These are phyloP conservation scores for Antrodiella citrinella DNA, from an alignment of 768 basidiomycete species.

Conservation along the genomic window DNA sequence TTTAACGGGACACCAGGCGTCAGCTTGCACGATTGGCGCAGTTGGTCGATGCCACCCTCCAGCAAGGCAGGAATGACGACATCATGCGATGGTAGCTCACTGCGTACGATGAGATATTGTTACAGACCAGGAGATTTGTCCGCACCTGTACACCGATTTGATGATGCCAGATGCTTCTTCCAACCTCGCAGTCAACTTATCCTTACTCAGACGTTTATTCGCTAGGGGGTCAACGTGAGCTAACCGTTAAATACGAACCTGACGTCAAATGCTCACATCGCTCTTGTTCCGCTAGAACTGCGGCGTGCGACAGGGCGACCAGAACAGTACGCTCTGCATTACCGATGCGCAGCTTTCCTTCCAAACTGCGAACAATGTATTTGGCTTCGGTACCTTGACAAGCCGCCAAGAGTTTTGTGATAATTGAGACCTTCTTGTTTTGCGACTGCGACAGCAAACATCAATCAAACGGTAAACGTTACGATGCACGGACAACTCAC, in stretches of 20 bases:
- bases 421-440: slow-evolving; percentile 89
- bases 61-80: slow-evolving; percentile 86
- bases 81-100: slow-evolving; percentile 91
- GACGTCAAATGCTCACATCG: slow-evolving; percentile 35
- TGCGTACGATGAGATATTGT: slow-evolving; percentile 20
- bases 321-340: slow-evolving; percentile 95
- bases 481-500: slow-evolving; percentile 32
- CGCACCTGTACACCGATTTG: slow-evolving; percentile 89
- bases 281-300: slow-evolving; percentile 75
- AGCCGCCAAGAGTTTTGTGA: slow-evolving; percentile 88
- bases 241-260: not conserved
- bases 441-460: slow-evolving; percentile 55
- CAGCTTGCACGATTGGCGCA: slow-evolving; percentile 75
- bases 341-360: slow-evolving; percentile 95
- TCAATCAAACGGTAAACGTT: slow-evolving; percentile 3
- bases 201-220: slow-evolving; percentile 65
- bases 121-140: too few relatives aligned
- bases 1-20: slow-evolving; percentile 96
- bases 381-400: slow-evolving; percentile 92
- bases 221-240: slow-evolving; percentile 29
- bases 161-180: slow-evolving; percentile 72
- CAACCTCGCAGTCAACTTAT: slow-evolving; percentile 61
- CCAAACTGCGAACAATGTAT: slow-evolving; percentile 90
- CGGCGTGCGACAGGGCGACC: slow-evolving; percentile 88
- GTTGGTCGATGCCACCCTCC: slow-evolving; percentile 60